phyloP scores from a whole-genome alignment of 768 basidiomycete species.

The Agrocybe chaxingu region DNA sequence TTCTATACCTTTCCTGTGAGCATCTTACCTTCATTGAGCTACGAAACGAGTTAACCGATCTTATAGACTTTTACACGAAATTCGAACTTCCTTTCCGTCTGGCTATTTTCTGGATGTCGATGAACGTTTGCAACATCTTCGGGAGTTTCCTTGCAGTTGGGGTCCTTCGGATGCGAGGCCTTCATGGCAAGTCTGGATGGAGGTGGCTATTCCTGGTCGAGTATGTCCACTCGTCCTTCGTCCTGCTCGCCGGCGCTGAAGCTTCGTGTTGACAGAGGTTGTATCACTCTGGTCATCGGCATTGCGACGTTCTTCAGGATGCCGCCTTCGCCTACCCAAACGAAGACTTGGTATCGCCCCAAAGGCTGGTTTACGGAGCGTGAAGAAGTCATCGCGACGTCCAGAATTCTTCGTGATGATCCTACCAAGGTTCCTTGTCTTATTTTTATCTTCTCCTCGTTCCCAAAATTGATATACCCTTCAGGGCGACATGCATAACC shows the following conservation, averaged over 20 bases:
- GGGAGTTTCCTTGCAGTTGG: constrained; percentile 65
- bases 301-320: constrained; percentile 51
- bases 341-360: constrained; percentile 53
- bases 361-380: constrained; percentile 65
- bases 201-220: constrained; percentile 56
- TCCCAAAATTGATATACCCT: too few species aligned
- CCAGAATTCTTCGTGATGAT: constrained; percentile 56
- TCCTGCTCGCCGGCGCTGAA: too few species aligned
- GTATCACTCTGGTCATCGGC: constrained; percentile 44
- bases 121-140: constrained; percentile 49
- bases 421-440: constrained; percentile 44
- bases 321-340: constrained; percentile 62
- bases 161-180: constrained; percentile 51
- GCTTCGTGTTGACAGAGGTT: too few species aligned
- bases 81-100: constrained; percentile 58
- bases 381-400: background rate
- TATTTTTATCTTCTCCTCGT: too few species aligned
- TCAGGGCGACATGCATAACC: constrained; percentile 57
- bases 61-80: constrained; percentile 52
- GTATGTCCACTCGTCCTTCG: constrained; percentile 23
- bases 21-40: too few species aligned
- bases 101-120: constrained; percentile 65
- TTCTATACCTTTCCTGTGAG: constrained; percentile 56
- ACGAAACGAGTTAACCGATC: background rate
- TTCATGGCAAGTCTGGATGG: constrained; percentile 53